These are phyloP conservation scores for Discostella stelligera DNA, from an alignment of 352 stramenopile species.

Conservation along the genomic window DNA sequence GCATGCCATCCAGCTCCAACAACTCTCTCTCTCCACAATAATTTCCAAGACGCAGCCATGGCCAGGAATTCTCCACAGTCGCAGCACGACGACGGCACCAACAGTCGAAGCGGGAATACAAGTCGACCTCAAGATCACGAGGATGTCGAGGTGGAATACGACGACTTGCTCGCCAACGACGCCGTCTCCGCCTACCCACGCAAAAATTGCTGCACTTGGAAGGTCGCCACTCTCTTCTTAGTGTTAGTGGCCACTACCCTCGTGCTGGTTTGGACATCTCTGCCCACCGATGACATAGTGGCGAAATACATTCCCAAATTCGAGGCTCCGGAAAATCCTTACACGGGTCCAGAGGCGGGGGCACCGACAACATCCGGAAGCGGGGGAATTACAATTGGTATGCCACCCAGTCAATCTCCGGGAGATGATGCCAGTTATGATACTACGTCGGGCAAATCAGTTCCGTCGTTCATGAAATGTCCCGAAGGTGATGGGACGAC, in stretches of 20 bases:
- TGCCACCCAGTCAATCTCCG: slow-evolving; percentile 12
- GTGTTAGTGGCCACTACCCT: slow-evolving; percentile 14
- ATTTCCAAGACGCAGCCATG: background rate
- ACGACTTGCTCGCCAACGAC: background rate
- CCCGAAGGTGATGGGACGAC: background rate
- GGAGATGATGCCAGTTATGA: slow-evolving; percentile 2
- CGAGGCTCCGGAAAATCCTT: slow-evolving; percentile 23
- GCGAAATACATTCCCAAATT: slow-evolving; percentile 37
- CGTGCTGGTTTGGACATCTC: slow-evolving; percentile 18
- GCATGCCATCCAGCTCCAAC: no score
- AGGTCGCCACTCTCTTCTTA: slow-evolving; percentile 32
- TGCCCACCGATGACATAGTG: slow-evolving; percentile 35
- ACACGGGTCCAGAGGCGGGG: slow-evolving; percentile 30
- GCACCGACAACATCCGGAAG: background rate
- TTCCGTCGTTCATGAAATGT: slow-evolving; percentile 46
- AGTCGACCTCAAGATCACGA: background rate
- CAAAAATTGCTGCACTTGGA: slow-evolving; percentile 32
- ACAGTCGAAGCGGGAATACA: background rate
- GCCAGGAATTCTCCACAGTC: background rate
- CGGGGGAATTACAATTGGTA: background rate
- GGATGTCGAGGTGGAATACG: background rate
- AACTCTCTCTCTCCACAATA: background rate
- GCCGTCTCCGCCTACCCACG: background rate
- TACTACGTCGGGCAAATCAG: background rate
- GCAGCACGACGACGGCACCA: background rate